Evolutionary conservation across 352 stramenopile genomes (phyloP), one percentile per base, ranked within the genome.

Genomic region (Peronospora destructor): DNA sequence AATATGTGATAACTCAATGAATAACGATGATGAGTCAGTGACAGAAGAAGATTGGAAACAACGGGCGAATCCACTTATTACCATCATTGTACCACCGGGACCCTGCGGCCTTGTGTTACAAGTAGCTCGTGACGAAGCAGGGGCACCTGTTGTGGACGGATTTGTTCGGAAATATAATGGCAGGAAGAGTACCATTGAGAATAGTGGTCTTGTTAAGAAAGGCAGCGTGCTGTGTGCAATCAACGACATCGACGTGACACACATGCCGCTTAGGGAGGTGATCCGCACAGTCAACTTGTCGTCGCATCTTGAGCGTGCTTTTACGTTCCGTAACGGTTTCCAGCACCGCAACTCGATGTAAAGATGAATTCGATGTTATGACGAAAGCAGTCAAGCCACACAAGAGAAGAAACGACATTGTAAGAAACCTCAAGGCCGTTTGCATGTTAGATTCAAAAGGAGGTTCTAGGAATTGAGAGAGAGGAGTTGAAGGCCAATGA

Each of bases 161-260:
- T 92, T 92, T 39, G 73, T 84, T 28, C 64, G 66, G 13, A 77
- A 76, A 49, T 72, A 73, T 50, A 68, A 87, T 55, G 77, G 78
- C 25, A 54, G 64, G 8, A 85, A 84, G 50, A 75, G 79, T 28
- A 73, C 76, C 9, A 88, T 92, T 48, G 81, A 92, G 61, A 85
- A 85, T 61, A 82, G 71, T 47, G 64, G 56, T 6, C 66, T 90
- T 30, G 69, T 92, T 14, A 53, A 60, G 23, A 73, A 69, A 47
- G 81, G 81, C 42, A 87, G 74, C 42, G 66, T 81, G 35, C 56
- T 92, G 32, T 85, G 73, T 33, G 73, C 76, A 28, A 87, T 92
- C 65, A 87, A 92, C 65, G 74, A 85, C 56, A 74, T 84, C 8
- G 80, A 87, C 52, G 76, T 92, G 40, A 68, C 70, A 44, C 60